Evolutionary conservation across 345 rosid species (phyloP), one percentile per base, ranked within the genome.

Genomic region (Citrus maxima): DNA sequence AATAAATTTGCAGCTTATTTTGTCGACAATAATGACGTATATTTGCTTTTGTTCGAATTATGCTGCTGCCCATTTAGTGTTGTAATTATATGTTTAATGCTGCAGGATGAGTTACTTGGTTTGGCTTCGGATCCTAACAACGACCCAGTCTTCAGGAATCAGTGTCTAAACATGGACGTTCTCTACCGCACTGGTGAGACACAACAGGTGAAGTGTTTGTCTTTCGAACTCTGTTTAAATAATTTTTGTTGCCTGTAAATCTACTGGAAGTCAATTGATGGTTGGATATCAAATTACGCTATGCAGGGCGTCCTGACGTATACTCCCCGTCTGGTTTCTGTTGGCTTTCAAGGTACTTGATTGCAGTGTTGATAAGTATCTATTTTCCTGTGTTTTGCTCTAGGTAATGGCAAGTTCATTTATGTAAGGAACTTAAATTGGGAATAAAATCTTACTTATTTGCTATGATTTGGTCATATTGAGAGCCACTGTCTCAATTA

Each of bases 51-150:
- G 22, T 51, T 71, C 18, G 40, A 30, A 21, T 30, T 63, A 54
- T 56, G 30, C 59, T 34, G 67, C 76, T 59, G 37, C 10, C 5
- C 46, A 9, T 30, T 66, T 24, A 27, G 4, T 49, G 51, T 60
- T 63, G 13, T 5, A 49, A 74, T 63, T 42, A 16, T 70, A 16
- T 60, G 30, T 16, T 55, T 10, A 6, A 30, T 60, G 35, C 24
- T 80, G 77, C 71, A 94, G 99, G 99, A 96, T 91, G 99, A 91
- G 80, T 79, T 96, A 83, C 92, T 93, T 8, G 98, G 99, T 70
- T 82, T 96, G 85, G 92, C 89, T 19, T 87, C 87, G 34, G 97
- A 91, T 70, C 93, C 93, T 38, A 83, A 66, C 58, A 89, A 89
- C 4, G 93, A 94, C 84, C 88, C 89, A 28, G 82, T 89, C 68